Evolutionary conservation across 2,329 filamentous ascomycete species (phyloP), one percentile per base, ranked within the genome.

Genomic region (Coniella lustricola): DNA sequence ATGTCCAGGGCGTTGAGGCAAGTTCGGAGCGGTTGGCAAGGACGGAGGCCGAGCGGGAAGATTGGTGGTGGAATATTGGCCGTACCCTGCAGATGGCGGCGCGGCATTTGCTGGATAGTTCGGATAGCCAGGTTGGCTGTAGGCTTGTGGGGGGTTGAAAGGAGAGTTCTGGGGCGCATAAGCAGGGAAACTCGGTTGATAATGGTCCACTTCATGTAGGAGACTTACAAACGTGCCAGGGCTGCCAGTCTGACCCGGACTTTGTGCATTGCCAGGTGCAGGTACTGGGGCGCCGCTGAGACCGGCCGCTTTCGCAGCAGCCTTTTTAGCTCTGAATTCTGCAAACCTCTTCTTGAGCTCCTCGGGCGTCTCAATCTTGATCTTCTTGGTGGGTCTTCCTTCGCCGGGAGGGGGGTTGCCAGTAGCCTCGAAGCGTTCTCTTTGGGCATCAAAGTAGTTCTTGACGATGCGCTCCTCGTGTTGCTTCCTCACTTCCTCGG

Each of bases 391-490:
- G 1, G 82, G 79, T 64, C 88, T 66, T 45, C 71, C 73, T 51
- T 76, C 73, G 2, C 85, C 85, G 0, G 87, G 80, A 16, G 84
- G 79, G 3, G 87, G 87, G 61, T 96, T 95, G 32, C 90, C 91
- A 1, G 90, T 95, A 8, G 81, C 77, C 42, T 85, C 82, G 56
- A 87, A 84, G 51, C 90, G 80, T 59, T 95, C 88, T 50, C 86
- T 85, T 67, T 95, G 87, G 21, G 83, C 84, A 63, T 89, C 83
- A 67, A 94, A 91, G 67, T 85, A 95, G 66, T 86, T 84, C 58
- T 87, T 80, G 55, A 90, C 81, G 63, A 97, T 88, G 59, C 87
- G 82, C 67, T 93, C 87, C 62, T 87, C 85, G 73, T 96, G 90
- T 61, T 86, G 80, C 60, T 88, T 79, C 50, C 88, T 72, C 54